phyloP scores from a whole-genome alignment of 192 early-diverging fungal species.

The Podila clonocystis region DNA sequence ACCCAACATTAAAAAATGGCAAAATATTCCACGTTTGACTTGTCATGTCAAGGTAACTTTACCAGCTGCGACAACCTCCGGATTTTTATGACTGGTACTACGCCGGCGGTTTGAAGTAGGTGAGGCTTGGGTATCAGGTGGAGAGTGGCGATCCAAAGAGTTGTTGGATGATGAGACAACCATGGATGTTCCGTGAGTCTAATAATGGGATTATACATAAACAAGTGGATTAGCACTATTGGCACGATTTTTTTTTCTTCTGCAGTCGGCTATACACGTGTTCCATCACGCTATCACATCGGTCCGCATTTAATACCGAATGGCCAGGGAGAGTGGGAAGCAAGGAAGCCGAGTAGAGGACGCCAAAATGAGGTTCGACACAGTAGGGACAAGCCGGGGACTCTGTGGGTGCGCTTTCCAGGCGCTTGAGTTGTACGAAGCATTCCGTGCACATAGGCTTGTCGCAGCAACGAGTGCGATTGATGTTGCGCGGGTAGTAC shows the following conservation, averaged over 20 bases:
- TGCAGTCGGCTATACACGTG: neutral
- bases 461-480: slow-evolving; percentile 92
- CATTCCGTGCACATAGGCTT: slow-evolving; percentile 98
- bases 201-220: neutral
- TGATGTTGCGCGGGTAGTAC: slow-evolving; percentile 94
- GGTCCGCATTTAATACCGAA: slow-evolving; percentile 23
- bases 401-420: slow-evolving; percentile 69
- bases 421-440: slow-evolving; percentile 95
- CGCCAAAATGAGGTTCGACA: slow-evolving; percentile 84
- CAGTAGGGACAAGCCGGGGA: slow-evolving; percentile 90
- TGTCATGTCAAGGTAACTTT: neutral
- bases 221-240: too few relatives aligned
- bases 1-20: neutral
- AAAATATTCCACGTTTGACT: neutral
- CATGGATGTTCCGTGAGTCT: slow-evolving; percentile 35
- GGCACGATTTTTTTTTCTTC: neutral
- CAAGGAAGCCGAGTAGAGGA: slow-evolving; percentile 73
- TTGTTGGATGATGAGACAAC: slow-evolving; percentile 30
- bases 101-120: slow-evolving; percentile 51
- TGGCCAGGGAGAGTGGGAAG: slow-evolving; percentile 22
- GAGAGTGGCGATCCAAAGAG: slow-evolving; percentile 17
- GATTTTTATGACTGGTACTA: slow-evolving; percentile 61
- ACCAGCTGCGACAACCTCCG: slow-evolving; percentile 78
- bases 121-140: slow-evolving; percentile 17
- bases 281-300: too few relatives aligned